phyloP scores from a whole-genome alignment of 1,284 basidiomycete genomes.

The Leccinum variabile region DNA sequence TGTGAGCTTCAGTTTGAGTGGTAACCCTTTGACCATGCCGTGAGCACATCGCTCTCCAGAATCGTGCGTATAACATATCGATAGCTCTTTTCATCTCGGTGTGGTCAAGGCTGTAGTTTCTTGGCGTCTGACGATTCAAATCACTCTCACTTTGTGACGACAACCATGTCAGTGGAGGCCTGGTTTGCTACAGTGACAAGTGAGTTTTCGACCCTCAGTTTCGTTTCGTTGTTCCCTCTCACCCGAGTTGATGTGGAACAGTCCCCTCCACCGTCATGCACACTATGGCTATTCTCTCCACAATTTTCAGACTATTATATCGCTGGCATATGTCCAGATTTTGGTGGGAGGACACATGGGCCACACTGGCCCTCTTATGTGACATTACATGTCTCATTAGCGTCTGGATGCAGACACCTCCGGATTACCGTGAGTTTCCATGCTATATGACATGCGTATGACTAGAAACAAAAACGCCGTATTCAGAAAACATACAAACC shows the following conservation, averaged over 20 bases:
- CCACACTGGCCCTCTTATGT: conserved; percentile 22
- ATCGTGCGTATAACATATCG: background rate
- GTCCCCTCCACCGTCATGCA: conserved; percentile 24
- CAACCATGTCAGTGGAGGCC: background rate
- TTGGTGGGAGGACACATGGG: conserved; percentile 33
- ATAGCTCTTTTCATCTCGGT: background rate
- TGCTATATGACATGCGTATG: background rate
- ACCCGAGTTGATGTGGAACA: conserved; percentile 5
- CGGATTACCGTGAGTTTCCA: conserved; percentile 5
- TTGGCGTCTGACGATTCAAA: background rate
- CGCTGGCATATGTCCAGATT: conserved; percentile 21
- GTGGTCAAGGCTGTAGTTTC: background rate
- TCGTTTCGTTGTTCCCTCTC: background rate
- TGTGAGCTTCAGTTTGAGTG: background rate
- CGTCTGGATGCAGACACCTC: conserved; percentile 19
- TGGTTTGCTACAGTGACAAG: conserved; percentile 17
- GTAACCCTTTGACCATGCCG: conserved; percentile 8
- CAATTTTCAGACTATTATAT: conserved; percentile 22
- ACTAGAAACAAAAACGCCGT: background rate
- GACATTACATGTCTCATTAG: conserved; percentile 22
- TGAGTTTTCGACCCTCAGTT: conserved; percentile 2
- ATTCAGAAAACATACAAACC: background rate
- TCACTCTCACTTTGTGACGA: background rate
- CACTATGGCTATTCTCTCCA: conserved; percentile 20
- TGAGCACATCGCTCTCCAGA: conserved; percentile 2